Percentiles rank a stretch among this genome's conserved stretches.
phyloP scores from a whole-genome alignment of 495 filamentous ascomycete species.

The Penicillium simplicissimum region DNA sequence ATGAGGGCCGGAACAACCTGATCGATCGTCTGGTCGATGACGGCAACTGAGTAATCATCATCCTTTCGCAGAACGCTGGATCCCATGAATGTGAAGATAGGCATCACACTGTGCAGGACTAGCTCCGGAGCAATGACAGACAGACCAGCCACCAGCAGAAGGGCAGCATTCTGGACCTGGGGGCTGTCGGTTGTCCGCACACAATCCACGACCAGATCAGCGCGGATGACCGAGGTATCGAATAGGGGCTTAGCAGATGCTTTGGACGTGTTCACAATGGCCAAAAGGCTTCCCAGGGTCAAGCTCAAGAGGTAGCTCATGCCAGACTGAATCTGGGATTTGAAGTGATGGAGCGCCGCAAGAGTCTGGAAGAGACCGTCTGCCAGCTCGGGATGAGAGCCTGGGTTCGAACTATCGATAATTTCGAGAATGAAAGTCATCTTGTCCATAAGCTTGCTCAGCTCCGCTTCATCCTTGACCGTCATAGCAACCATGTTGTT shows the following conservation, averaged over 20 bases:
- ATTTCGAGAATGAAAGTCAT: conserved; percentile 87
- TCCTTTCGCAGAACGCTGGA: conserved; percentile 82
- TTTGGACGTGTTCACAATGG: conserved; percentile 75
- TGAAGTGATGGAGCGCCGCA: conserved; percentile 79
- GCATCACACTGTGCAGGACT: conserved; percentile 96
- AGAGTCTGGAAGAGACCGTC: conserved; percentile 77
- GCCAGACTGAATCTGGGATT: conserved; percentile 68
- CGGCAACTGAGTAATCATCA: conserved; percentile 93
- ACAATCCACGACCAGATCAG: conserved; percentile 87
- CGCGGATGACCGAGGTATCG: conserved; percentile 72
- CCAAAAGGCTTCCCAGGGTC: conserved; percentile 70
- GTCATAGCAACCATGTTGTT: conserved; percentile 53
- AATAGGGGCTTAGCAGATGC: conserved; percentile 59
- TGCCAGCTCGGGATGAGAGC: conserved; percentile 70
- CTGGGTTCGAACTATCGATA: conserved; percentile 72
- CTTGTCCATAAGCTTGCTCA: conserved; percentile 64
- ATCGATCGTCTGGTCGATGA: conserved; percentile 81
- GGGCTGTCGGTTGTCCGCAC: conserved; percentile 85
- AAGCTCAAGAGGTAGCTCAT: conserved; percentile 84
- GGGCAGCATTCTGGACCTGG: conserved; percentile 85
- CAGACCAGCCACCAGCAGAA: conserved; percentile 82
- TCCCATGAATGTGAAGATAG: conserved; percentile 97
- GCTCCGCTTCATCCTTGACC: conserved; percentile 50
- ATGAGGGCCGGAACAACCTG: conserved; percentile 91
- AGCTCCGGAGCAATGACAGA: conserved; percentile 83